These are phyloP conservation scores for Boletales sp. DNA, from an alignment of 768 basidiomycete species.

Conservation along the genomic window DNA sequence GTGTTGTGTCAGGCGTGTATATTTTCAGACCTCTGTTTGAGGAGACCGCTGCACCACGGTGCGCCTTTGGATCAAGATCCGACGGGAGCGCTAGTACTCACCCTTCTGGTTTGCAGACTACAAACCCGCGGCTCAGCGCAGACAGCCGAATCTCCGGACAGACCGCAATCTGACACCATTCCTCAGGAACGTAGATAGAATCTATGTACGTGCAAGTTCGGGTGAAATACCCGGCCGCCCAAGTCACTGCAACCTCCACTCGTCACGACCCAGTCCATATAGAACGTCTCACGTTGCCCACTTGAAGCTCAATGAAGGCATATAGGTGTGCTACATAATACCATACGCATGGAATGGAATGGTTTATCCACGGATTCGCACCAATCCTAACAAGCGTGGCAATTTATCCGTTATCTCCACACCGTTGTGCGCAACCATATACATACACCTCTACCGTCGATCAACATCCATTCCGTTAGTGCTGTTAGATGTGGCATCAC, in stretches of 20 bases:
- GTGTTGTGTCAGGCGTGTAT: conserved; percentile 60
- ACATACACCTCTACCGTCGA: conserved; percentile 15
- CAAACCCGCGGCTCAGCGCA: conserved; percentile 1
- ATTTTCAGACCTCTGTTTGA: conserved; percentile 55
- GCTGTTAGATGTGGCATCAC: conserved; percentile 25
- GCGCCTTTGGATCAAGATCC: background rate
- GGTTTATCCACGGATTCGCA: conserved; percentile 4
- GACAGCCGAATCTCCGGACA: conserved; percentile 1
- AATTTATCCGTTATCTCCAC: conserved; percentile 31
- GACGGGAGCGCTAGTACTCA: background rate
- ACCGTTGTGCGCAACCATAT: conserved; percentile 1
- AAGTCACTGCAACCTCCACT: background rate
- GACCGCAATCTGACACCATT: conserved; percentile 1
- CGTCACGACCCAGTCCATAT: background rate
- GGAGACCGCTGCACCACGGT: conserved; percentile 11
- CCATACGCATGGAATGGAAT: conserved; percentile 1
- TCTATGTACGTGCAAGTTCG: background rate
- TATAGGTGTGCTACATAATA: conserved; percentile 10
- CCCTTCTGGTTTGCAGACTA: conserved; percentile 9
- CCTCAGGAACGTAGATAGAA: conserved; percentile 11
- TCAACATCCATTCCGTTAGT: conserved; percentile 33
- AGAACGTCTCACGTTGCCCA: conserved; percentile 6
- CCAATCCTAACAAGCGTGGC: conserved; percentile 19
- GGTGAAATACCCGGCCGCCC: background rate
- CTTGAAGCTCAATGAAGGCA: conserved; percentile 9